Conservation (phyloP, 2,329 filamentous ascomycete species). For the Stachybotrys elegans region DNA sequence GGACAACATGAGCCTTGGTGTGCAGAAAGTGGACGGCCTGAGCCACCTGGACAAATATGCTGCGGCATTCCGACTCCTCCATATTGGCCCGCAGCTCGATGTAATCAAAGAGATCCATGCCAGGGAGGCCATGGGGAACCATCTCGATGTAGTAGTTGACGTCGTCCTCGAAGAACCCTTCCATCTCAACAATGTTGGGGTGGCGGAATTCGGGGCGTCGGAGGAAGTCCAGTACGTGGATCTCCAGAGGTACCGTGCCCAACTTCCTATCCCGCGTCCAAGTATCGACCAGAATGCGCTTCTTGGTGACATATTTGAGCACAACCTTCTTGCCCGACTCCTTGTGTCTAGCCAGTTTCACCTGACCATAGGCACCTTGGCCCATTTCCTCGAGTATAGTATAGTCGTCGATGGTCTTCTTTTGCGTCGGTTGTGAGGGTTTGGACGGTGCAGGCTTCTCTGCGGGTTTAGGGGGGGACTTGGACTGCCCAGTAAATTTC, state of each 20-base stretch:
- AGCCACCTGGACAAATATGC: slow-evolving; percentile 92
- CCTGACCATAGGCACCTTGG: slow-evolving; percentile 94
- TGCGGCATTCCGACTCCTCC: slow-evolving; percentile 89
- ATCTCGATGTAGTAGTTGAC: slow-evolving; percentile 99
- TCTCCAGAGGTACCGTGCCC: slow-evolving; percentile 92
- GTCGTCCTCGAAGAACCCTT: slow-evolving; percentile 72
- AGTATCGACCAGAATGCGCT: slow-evolving; percentile 92
- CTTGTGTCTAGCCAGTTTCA: slow-evolving; percentile 89
- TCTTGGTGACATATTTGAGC: slow-evolving; percentile 96
- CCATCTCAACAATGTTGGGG: slow-evolving; percentile 69
- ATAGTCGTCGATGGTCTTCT: slow-evolving; percentile 87
- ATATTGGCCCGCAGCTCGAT: slow-evolving; percentile 95
- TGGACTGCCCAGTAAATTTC: slow-evolving; percentile 40
- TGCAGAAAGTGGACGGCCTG: slow-evolving; percentile 88
- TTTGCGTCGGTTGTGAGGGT: slow-evolving; percentile 40
- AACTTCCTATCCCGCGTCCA: slow-evolving; percentile 93
- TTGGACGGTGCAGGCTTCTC: slow-evolving; percentile 30
- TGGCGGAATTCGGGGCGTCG: slow-evolving; percentile 65
- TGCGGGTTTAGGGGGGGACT: slow-evolving; percentile 21
- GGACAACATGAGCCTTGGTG: slow-evolving; percentile 83
- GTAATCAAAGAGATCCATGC: slow-evolving; percentile 99
- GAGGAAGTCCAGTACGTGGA: slow-evolving; percentile 93
- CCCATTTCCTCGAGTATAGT: slow-evolving; percentile 96
- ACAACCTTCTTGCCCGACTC: slow-evolving; percentile 79
- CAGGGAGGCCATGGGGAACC: slow-evolving; percentile 87